Base-by-base conservation (phyloP, 805 yeast species). In the Lipomyces mesembrius region DNA sequence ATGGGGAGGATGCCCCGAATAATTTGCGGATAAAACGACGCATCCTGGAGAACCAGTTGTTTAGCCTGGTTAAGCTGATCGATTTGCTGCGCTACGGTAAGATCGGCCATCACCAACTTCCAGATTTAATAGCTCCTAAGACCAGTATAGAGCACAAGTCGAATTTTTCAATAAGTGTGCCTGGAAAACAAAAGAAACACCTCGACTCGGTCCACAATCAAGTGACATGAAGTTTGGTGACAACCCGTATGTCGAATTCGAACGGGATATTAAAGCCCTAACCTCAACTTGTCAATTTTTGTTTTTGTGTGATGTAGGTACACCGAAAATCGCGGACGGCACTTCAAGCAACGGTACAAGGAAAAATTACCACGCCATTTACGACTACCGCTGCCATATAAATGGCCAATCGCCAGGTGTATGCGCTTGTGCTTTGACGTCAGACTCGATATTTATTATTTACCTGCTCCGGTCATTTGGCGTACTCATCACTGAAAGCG, bases 31-130 rank as follows among this genome's bases (percentile, higher is more conserved):
- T 76, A 79, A 65, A 74, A 78, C 56, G 74, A 66, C 11, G 80
- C 79, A 62, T 80, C 79, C 27, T 70, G 68, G 27, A 67, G 71
- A 2, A 77, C 80, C 61, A 79, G 74, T 64, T 69, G 68, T 43
- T 75, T 73, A n/a, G 81, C 82, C 34, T 76, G 75, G 57, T 78
- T 75, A 54, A 79, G 74, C 71, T 78, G 79, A 52, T 73, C 75
- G 25, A 79, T 63, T 66, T 75, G 78, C 53, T 72, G 74, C 54
- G 69, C 74, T 20, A 64, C 67, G 35, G 66, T 54, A 49, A 65
- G 68, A 52, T 65, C 65, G 8, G 49, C 9, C 49, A 43, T 43
- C 22, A 2, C 49, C n/a, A 43, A 43, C 49, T 43, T 43, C n/a
- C 49, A 43, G 20, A 43, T 43, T 43, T n/a, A 43, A 43, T 43